Conservation (phyloP, 2,329 filamentous ascomycete genomes). For the Sordariomycetes sp. region DNA sequence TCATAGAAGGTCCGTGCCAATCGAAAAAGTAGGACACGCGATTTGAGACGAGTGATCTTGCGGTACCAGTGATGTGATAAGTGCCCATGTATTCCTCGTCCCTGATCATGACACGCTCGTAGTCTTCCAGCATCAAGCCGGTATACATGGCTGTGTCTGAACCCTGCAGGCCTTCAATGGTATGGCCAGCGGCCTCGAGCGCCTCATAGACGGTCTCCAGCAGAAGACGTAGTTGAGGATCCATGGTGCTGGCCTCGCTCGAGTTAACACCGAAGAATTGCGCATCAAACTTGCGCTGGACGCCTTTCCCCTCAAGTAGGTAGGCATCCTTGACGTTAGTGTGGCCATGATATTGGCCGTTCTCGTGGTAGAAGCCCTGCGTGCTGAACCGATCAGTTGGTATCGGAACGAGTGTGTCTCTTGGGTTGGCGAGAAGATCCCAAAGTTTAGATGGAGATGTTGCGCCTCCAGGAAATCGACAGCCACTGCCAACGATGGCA, state of each 20-base stretch:
- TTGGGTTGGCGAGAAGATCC: slow-evolving; percentile 18
- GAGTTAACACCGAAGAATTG: slow-evolving; percentile 29
- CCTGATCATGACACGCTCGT: slow-evolving; percentile 24
- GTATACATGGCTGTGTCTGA: slow-evolving; percentile 17
- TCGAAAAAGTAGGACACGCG: slow-evolving; percentile 44
- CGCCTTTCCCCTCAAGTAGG: slow-evolving; percentile 21
- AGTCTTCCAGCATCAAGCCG: slow-evolving; percentile 15
- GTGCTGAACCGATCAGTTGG: slow-evolving; percentile 14
- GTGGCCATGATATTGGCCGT: slow-evolving; percentile 19
- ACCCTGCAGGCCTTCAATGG: slow-evolving; percentile 16
- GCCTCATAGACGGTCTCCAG: slow-evolving; percentile 30
- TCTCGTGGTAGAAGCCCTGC: slow-evolving; percentile 13
- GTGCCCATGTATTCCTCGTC: slow-evolving; percentile 36
- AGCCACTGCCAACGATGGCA: slow-evolving; percentile 28
- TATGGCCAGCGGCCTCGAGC: slow-evolving; percentile 23
- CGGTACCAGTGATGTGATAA: slow-evolving; percentile 3
- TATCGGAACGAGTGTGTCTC: slow-evolving; percentile 21
- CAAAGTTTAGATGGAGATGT: slow-evolving; percentile 23
- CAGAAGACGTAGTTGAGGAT: too few species aligned
- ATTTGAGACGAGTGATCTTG: slow-evolving; percentile 37
- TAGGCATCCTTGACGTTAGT: slow-evolving; percentile 18
- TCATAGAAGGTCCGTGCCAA: slow-evolving; percentile 39
- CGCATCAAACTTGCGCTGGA: slow-evolving; percentile 20
- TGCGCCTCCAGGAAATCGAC: slow-evolving; percentile 25
- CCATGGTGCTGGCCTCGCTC: slow-evolving; percentile 24